Evolutionary conservation across 495 filamentous ascomycete species (phyloP), one percentile per base, ranked within the genome.

Genomic region (Usnea hakonensis): DNA sequence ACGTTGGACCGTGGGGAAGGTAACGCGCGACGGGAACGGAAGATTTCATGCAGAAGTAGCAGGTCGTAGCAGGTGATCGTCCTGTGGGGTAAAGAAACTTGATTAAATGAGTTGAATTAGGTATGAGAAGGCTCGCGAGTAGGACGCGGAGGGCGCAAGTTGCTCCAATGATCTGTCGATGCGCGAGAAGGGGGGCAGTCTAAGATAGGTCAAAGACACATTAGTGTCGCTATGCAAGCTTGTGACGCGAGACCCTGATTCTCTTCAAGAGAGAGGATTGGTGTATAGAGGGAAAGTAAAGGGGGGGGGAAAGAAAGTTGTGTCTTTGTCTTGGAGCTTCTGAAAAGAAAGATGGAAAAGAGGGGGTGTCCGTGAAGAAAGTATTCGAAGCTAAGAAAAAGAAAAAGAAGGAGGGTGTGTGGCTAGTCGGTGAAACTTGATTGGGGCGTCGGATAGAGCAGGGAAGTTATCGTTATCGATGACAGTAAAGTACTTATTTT

Each of bases 1-100:
- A 58, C 57, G 50, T 54, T 60, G 40, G 64, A 41, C 23, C 46
- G 46, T 44, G 33, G 56, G 58, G 37, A 41, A 59, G 44, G 65
- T 61, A 61, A 67, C 52, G 65, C 62, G 63, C 62, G 30, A 59
- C 65, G 65, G 65, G 62, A 68, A 62, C 65, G 65, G 65, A 68
- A 68, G 65, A 65, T 68, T 68, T 62, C 59, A 46, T 68, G 65
- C 62, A 64, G 62, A 52, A 54, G 46, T 59, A 55, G 48, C 65
- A 68, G 65, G 46, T 69, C 40, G 46, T 59, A 55, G 48, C 65
- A 68, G 65, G 46, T 69, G 65, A 67, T 67, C 65, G 19, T 21
- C 67, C 53, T 64, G 58, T 64, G 65, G 67, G 67, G 58, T 64
- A 50, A 50, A 48, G 36, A 21, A 35, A 32, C 23, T n/a, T 52